These are phyloP conservation scores for Agrocybe pediades DNA, from an alignment of 768 basidiomycete genomes.

Conservation along the genomic window DNA sequence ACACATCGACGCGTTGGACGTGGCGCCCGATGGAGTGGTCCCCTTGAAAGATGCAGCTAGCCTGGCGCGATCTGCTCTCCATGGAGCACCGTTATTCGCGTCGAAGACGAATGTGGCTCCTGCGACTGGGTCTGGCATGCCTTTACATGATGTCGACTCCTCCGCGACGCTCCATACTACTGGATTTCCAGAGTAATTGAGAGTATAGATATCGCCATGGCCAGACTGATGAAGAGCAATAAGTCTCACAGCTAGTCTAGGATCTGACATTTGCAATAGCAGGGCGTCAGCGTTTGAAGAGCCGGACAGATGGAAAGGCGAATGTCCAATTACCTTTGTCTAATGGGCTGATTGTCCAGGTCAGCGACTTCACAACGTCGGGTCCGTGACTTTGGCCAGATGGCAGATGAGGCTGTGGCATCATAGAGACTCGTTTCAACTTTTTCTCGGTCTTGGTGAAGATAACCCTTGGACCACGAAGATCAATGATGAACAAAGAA, in stretches of 20 bases:
- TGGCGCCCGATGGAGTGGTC: conserved; percentile 6
- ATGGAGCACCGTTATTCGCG: conserved; percentile 47
- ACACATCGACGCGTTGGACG: conserved; percentile 6
- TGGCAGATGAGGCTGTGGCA: conserved; percentile 22
- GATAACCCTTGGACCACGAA: conserved; percentile 74
- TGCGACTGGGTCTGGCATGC: conserved; percentile 45
- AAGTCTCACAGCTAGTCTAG: conserved; percentile 54
- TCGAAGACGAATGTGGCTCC: conserved; percentile 57
- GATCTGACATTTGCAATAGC: conserved; percentile 32
- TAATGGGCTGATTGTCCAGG: conserved; percentile 67
- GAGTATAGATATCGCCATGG: conserved; percentile 56
- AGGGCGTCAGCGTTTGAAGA: not conserved
- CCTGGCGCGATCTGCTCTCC: conserved; percentile 44
- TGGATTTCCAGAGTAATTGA: conserved; percentile 37
- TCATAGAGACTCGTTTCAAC: conserved; percentile 35
- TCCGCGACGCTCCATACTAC: conserved; percentile 35
- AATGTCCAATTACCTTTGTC: conserved; percentile 43
- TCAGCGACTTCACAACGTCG: conserved; percentile 54
- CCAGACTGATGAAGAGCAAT: conserved; percentile 64
- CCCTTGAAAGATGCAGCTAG: conserved; percentile 37
- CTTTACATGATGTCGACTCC: conserved; percentile 38
- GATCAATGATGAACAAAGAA: conserved; percentile 64
- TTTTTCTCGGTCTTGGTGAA: conserved; percentile 44
- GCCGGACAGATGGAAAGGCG: not conserved
- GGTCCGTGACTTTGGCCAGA: conserved; percentile 40